phyloP scores from a whole-genome alignment of 2,329 filamentous ascomycete genomes.

The Pseudogymnoascus sp. region DNA sequence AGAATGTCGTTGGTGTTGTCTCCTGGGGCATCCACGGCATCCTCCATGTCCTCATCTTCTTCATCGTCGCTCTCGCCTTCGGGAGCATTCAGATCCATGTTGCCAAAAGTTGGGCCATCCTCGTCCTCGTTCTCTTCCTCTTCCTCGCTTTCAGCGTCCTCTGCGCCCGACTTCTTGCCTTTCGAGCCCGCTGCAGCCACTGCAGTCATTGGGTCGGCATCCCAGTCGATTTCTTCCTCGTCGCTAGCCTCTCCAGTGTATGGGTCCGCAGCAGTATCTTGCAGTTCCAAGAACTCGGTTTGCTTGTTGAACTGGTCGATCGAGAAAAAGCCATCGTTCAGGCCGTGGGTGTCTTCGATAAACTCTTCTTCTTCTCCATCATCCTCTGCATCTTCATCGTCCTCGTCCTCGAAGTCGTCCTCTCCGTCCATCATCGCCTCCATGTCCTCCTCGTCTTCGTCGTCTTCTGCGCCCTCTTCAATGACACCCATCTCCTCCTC shows the following conservation, averaged over 20 bases:
- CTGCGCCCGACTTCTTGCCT: constrained; percentile 27
- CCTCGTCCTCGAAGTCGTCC: constrained; percentile 35
- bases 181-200: constrained; percentile 24
- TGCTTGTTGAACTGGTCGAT: constrained; percentile 97
- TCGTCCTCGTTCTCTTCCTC: constrained; percentile 60
- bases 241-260: constrained; percentile 69
- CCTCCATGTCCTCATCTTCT: constrained; percentile 45
- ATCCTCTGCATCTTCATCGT: constrained; percentile 40
- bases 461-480: constrained; percentile 28
- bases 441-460: constrained; percentile 29
- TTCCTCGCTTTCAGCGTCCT: constrained; percentile 33
- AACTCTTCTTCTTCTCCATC: constrained; percentile 47
- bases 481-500: constrained; percentile 28
- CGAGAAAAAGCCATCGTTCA: constrained; percentile 97
- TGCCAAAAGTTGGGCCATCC: constrained; percentile 73
- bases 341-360: constrained; percentile 66
- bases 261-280: constrained; percentile 69
- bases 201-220: constrained; percentile 58
- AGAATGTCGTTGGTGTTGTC: constrained; percentile 80
- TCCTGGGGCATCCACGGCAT: constrained; percentile 44
- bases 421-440: constrained; percentile 23
- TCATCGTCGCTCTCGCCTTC: constrained; percentile 59
- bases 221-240: constrained; percentile 84
- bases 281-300: constrained; percentile 79
- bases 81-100: constrained; percentile 65